A percentile compares a stretch with the other conserved stretches of the same genome.
These are phyloP conservation scores for Pythium coloratum DNA, from an alignment of 352 stramenopile genomes.

Conservation along the genomic window DNA sequence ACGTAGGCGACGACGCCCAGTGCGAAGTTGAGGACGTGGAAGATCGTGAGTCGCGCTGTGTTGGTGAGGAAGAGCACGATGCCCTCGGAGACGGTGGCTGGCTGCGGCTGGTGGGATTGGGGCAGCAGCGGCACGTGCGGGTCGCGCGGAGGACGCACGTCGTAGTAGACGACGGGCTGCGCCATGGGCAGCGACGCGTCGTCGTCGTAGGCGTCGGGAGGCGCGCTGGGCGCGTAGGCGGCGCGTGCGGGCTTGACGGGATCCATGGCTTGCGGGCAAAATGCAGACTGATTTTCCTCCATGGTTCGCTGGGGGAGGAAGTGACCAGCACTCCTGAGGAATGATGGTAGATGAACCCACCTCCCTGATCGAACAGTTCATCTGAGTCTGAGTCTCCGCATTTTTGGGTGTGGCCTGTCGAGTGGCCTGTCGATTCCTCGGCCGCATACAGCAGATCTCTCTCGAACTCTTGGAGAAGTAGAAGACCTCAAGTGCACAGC, in stretches of 20 bases:
- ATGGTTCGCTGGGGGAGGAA: neutral
- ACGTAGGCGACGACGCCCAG: slow-evolving; percentile 17
- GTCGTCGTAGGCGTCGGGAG: neutral
- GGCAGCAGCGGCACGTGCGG: slow-evolving; percentile 1
- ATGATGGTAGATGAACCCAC: neutral
- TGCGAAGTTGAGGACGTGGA: slow-evolving; percentile 18
- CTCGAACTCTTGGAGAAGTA: too few relatives aligned
- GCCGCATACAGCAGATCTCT: too few relatives aligned
- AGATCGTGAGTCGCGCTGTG: slow-evolving; percentile 3
- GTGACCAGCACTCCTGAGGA: neutral
- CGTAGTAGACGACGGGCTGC: slow-evolving; percentile 1
- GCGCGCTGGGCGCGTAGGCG: neutral
- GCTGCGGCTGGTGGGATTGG: neutral
- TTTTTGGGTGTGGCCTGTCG: too few relatives aligned
- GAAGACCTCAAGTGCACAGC: too few relatives aligned
- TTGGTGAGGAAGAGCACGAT: neutral
- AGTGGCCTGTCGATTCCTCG: too few relatives aligned
- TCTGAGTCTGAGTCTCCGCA: neutral
- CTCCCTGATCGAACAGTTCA: neutral
- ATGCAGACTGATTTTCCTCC: neutral
- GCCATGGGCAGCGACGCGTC: slow-evolving; percentile 1
- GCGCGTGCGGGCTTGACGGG: neutral
- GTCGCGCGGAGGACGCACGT: neutral
- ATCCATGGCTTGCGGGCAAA: neutral
- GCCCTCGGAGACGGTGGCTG: neutral